Conservation (phyloP, 768 basidiomycete genomes). For the Lanmaoa pseudosensibilis region DNA sequence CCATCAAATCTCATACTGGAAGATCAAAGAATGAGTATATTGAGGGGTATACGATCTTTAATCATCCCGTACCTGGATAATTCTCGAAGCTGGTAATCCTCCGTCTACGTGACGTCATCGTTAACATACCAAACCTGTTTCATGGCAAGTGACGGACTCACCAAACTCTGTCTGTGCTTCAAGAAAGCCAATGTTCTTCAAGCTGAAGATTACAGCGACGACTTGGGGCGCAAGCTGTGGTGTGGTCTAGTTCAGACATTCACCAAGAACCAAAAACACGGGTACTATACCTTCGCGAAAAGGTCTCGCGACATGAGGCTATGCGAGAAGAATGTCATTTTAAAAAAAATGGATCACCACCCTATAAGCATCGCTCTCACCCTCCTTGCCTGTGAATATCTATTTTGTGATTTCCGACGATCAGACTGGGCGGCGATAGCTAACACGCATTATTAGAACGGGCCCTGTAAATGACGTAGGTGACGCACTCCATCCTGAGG, state of each 20-base stretch:
- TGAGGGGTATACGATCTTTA: neutral
- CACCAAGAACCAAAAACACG: neutral
- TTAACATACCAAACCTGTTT: neutral
- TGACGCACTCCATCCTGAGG: conserved; percentile 42
- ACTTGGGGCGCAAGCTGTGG: conserved; percentile 45
- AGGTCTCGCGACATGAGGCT: conserved; percentile 35
- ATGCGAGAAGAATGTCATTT: conserved; percentile 9
- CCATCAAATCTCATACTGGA: conserved; percentile 20
- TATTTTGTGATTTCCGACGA: conserved; percentile 9
- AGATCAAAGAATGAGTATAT: neutral
- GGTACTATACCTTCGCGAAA: conserved; percentile 17
- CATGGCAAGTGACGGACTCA: neutral
- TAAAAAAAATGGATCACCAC: neutral
- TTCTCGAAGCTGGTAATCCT: conserved; percentile 18
- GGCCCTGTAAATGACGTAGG: neutral
- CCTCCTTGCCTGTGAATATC: conserved; percentile 19
- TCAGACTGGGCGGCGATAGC: conserved; percentile 1
- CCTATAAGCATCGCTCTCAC: conserved; percentile 7
- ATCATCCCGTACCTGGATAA: conserved; percentile 18
- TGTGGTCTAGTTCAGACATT: conserved; percentile 14
- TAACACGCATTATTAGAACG: conserved; percentile 3
- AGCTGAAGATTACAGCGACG: conserved; percentile 44
- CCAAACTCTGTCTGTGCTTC: conserved; percentile 7
- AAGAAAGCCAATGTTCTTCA: conserved; percentile 36
- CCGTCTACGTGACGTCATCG: conserved; percentile 5